These are phyloP conservation scores for Russula lepida DNA, from an alignment of 768 basidiomycete genomes.

Conservation along the genomic window DNA sequence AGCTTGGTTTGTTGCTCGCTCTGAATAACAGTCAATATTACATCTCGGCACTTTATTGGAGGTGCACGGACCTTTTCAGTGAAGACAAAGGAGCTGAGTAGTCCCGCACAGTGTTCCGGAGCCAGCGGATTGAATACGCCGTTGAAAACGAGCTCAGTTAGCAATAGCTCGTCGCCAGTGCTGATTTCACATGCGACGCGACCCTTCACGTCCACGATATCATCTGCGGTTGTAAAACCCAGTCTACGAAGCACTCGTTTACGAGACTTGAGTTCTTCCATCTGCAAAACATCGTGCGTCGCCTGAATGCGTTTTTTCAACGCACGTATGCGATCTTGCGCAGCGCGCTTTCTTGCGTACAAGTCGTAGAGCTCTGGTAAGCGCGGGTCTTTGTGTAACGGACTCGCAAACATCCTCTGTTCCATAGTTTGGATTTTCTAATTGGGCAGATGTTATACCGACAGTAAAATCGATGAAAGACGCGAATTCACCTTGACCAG, in stretches of 20 bases:
- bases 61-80: slow-evolving; percentile 70
- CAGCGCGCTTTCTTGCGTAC: slow-evolving; percentile 68
- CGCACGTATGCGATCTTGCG: slow-evolving; percentile 58
- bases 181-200: slow-evolving; percentile 98
- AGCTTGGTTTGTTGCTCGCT: slow-evolving; percentile 80
- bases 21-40: slow-evolving; percentile 31
- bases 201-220: slow-evolving; percentile 97
- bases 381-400: slow-evolving; percentile 68
- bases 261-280: slow-evolving; percentile 92
- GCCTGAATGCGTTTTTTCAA: slow-evolving; percentile 82
- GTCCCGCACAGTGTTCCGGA: slow-evolving; percentile 87
- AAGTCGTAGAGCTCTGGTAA: slow-evolving; percentile 75
- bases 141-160: slow-evolving; percentile 97
- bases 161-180: slow-evolving; percentile 89
- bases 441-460: background rate
- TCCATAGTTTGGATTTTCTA: slow-evolving; percentile 93
- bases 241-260: slow-evolving; percentile 90
- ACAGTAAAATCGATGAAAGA: background rate
- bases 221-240: slow-evolving; percentile 79
- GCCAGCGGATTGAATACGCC: slow-evolving; percentile 86
- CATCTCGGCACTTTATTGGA: background rate
- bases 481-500: slow-evolving; percentile 58
- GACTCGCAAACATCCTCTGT: slow-evolving; percentile 69
- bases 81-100: slow-evolving; percentile 98
- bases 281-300: slow-evolving; percentile 86